Percentiles rank a stretch among this genome's conserved stretches.
These are phyloP conservation scores for Hyparrhenia diplandra DNA, from an alignment of 176 grass and related monocot genomes.

Conservation along the genomic window DNA sequence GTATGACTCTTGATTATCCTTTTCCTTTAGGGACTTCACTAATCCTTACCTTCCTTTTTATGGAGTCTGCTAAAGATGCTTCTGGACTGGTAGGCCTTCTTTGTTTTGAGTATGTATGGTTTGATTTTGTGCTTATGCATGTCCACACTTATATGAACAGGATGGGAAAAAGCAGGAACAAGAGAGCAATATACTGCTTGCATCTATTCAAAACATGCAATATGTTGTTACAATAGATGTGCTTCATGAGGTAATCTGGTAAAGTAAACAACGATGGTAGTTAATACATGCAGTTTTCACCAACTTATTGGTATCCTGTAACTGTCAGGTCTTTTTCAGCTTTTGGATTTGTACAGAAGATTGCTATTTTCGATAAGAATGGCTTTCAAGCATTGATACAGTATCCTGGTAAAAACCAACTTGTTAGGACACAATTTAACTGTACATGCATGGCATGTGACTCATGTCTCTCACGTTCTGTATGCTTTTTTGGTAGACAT, in stretches of 20 bases:
- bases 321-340: constrained; percentile 90
- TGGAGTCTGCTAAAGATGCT: constrained; percentile 77
- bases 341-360: constrained; percentile 93
- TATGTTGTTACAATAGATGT: constrained; percentile 95
- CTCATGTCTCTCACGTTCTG: not conserved
- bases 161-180: constrained; percentile 74
- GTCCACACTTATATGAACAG: constrained; percentile 28
- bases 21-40: constrained; percentile 79
- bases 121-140: constrained; percentile 15
- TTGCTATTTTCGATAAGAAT: constrained; percentile 93
- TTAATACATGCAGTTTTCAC: not conserved
- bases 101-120: constrained; percentile 3
- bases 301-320: constrained; percentile 4
- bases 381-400: constrained; percentile 88
- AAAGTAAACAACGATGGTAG: not conserved
- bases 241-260: constrained; percentile 79
- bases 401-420: constrained; percentile 63
- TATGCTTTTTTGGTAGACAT: constrained; percentile 54
- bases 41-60: constrained; percentile 93
- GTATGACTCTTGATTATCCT: constrained; percentile 5
- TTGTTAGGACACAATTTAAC: not conserved
- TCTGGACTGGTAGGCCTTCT: constrained; percentile 55
- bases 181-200: constrained; percentile 93
- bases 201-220: constrained; percentile 98
- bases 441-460: not conserved